phyloP scores from a whole-genome alignment of 257 asterid genomes.

The Datura wrightii region DNA sequence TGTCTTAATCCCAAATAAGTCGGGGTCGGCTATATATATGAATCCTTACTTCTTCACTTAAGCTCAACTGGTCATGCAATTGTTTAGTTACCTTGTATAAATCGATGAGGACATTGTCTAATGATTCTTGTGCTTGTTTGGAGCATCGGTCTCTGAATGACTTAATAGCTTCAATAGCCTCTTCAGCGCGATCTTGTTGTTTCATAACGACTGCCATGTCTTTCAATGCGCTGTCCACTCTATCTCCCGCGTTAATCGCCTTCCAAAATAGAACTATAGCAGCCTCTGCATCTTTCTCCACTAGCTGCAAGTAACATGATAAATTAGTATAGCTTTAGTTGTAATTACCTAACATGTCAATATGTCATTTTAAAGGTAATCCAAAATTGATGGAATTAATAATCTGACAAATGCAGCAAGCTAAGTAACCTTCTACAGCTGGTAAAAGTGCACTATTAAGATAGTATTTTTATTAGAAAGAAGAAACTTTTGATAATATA shows the following conservation, averaged over 20 bases:
- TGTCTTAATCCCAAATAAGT: not conserved
- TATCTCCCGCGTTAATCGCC: constrained; percentile 82
- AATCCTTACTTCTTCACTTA: not conserved
- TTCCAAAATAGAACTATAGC: constrained; percentile 79
- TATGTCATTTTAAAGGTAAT: no score
- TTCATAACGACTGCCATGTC: constrained; percentile 97
- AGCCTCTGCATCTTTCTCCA: constrained; percentile 77
- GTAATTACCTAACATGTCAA: no score
- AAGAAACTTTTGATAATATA: no score
- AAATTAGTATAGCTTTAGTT: not conserved
- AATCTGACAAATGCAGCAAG: no score
- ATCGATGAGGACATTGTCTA: constrained; percentile 86
- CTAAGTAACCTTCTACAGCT: no score
- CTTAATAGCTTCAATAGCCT: constrained; percentile 88
- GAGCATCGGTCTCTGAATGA: constrained; percentile 78
- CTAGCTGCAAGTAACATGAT: constrained; percentile 53
- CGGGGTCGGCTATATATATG: not conserved
- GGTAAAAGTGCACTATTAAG: no score
- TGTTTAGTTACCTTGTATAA: constrained; percentile 65
- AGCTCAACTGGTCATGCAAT: not conserved
- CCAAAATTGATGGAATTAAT: no score
- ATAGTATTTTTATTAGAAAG: no score
- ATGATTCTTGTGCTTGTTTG: constrained; percentile 85
- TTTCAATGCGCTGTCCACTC: constrained; percentile 91
- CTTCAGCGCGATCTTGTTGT: constrained; percentile 77